phyloP scores from a whole-genome alignment of 192 early-diverging fungal species.

The Geranomyces variabilis region DNA sequence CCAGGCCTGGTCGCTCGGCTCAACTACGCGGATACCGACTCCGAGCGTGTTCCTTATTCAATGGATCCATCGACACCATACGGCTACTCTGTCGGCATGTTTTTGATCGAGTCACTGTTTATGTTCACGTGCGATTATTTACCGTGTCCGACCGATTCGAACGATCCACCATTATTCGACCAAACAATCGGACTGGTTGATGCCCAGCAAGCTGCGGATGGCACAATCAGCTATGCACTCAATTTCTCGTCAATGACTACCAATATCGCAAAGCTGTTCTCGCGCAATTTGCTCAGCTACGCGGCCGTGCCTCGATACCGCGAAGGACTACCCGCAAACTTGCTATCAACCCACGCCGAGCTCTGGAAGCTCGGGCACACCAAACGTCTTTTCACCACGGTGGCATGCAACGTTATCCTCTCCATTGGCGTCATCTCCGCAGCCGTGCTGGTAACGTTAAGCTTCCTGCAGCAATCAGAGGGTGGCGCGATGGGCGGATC shows the following conservation, averaged over 20 bases:
- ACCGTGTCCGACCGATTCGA: too few relatives aligned
- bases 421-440: not conserved
- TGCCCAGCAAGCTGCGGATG: too few relatives aligned
- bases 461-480: not conserved
- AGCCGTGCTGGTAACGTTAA: not conserved
- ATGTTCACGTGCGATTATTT: too few relatives aligned
- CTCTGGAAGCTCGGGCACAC: not conserved
- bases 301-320: not conserved
- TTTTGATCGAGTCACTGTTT: too few relatives aligned
- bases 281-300: not conserved
- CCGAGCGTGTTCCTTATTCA: too few relatives aligned
- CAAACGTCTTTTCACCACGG: not conserved
- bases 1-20: too few relatives aligned
- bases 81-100: too few relatives aligned
- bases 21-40: too few relatives aligned
- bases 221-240: not conserved
- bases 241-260: not conserved
- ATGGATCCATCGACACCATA: too few relatives aligned
- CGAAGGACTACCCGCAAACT: not conserved
- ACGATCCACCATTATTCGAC: too few relatives aligned
- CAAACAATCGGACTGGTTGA: too few relatives aligned
- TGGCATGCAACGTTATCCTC: constrained; percentile 15
- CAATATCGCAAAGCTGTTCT: not conserved
- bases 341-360: not conserved
- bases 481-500: not conserved